phyloP scores from a whole-genome alignment of 495 filamentous ascomycete species.

The Aspergillus olivimuriae region DNA sequence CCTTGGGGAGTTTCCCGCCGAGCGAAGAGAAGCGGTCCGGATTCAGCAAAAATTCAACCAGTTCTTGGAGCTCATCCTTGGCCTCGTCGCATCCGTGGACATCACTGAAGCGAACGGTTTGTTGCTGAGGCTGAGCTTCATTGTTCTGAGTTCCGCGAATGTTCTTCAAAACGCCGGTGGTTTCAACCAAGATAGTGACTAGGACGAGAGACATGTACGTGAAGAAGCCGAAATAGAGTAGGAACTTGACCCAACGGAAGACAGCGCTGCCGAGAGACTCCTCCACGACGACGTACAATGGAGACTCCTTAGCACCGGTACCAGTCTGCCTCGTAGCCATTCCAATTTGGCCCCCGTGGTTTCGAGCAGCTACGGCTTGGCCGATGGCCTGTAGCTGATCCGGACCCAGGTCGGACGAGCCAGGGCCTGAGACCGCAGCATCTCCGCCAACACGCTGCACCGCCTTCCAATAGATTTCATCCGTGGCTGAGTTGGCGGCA shows the following conservation, averaged over 20 bases:
- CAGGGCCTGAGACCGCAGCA: slow-evolving; percentile 35
- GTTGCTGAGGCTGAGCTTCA: slow-evolving; percentile 83
- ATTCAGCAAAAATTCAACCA: slow-evolving; percentile 92
- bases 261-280: slow-evolving; percentile 70
- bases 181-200: slow-evolving; percentile 74
- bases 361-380: slow-evolving; percentile 76
- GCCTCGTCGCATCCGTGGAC: slow-evolving; percentile 97
- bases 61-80: slow-evolving; percentile 94
- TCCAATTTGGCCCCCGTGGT: slow-evolving; percentile 56
- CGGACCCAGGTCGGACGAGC: slow-evolving; percentile 37
- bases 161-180: slow-evolving; percentile 68
- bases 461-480: slow-evolving; percentile 68
- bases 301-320: slow-evolving; percentile 67
- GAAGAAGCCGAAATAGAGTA: slow-evolving; percentile 68
- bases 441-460: slow-evolving; percentile 57
- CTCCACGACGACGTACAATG: slow-evolving; percentile 93
- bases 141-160: slow-evolving; percentile 61
- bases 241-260: slow-evolving; percentile 87
- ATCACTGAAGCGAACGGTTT: slow-evolving; percentile 85
- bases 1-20: slow-evolving; percentile 93
- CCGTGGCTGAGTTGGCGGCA: slow-evolving; percentile 66
- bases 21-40: slow-evolving; percentile 86
- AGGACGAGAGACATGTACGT: slow-evolving; percentile 68
- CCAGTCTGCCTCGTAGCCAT: slow-evolving; percentile 40
- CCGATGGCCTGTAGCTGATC: slow-evolving; percentile 78